These are phyloP conservation scores for Gymnopus androsaceus DNA, from an alignment of 1,284 basidiomycete genomes.

Conservation along the genomic window DNA sequence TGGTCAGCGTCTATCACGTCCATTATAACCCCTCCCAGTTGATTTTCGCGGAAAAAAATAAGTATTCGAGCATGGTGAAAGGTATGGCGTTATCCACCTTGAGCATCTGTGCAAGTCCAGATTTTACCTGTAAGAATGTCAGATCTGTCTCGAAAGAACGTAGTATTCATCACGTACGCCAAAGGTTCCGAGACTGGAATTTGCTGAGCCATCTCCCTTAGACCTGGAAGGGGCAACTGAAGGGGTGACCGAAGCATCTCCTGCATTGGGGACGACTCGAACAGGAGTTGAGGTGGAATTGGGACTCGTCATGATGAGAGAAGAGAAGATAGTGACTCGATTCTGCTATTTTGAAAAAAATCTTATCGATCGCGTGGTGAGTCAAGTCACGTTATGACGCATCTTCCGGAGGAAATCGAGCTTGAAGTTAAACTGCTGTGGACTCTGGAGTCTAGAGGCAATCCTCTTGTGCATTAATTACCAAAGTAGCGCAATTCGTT, in stretches of 20 bases:
- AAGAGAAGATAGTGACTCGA: slow-evolving; percentile 10
- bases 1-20: slow-evolving; percentile 85
- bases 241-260: slow-evolving; percentile 34
- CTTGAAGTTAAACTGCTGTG: too few species aligned
- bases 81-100: slow-evolving; percentile 55
- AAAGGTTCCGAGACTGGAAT: slow-evolving; percentile 79
- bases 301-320: slow-evolving; percentile 18
- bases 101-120: slow-evolving; percentile 92
- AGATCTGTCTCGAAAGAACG: slow-evolving; percentile 2
- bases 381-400: too few species aligned
- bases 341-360: neutral
- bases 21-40: slow-evolving; percentile 88
- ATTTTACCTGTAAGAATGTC: slow-evolving; percentile 70
- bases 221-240: slow-evolving; percentile 60
- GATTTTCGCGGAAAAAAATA: slow-evolving; percentile 22
- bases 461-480: too few species aligned
- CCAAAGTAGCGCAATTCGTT: too few species aligned
- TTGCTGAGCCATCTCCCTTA: slow-evolving; percentile 53
- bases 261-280: slow-evolving; percentile 33
- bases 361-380: slow-evolving; percentile 6
- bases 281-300: slow-evolving; percentile 30
- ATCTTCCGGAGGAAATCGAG: too few species aligned
- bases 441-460: too few species aligned
- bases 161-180: slow-evolving; percentile 49
- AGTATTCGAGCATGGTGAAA: slow-evolving; percentile 8